Percentiles rank a stretch among this genome's conserved stretches.
Conservation (phyloP, 1,139 yeast genomes). For the Kurtzmaniella quercitrusa region DNA sequence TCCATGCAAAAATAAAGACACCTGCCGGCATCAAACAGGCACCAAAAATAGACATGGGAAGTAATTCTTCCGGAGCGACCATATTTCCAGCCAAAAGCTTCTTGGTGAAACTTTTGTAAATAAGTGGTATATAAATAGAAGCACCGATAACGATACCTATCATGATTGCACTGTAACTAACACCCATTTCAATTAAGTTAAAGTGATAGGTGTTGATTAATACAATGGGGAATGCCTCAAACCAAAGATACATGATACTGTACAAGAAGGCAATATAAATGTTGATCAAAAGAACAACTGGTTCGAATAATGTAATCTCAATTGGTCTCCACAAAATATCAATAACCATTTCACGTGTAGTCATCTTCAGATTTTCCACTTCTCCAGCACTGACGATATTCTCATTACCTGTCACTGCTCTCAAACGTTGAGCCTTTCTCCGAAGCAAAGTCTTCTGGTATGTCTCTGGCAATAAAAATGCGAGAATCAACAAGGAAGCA, state of each 20-base stretch:
- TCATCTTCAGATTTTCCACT: constrained; percentile 18
- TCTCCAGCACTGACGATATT: constrained; percentile 28
- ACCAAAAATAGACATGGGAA: constrained; percentile 43
- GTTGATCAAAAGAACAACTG: constrained; percentile 43
- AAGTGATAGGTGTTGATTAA: constrained; percentile 42
- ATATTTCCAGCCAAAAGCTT: constrained; percentile 18
- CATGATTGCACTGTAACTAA: constrained; percentile 39
- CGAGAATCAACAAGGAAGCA: constrained; percentile 18
- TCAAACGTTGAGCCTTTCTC: constrained; percentile 33
- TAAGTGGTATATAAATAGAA: constrained; percentile 18
- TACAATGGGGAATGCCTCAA: constrained; percentile 60
- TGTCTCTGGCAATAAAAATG: constrained; percentile 32
- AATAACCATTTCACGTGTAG: constrained; percentile 19
- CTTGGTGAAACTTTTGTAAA: constrained; percentile 20
- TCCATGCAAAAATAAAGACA: constrained; percentile 49
- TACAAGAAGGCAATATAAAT: constrained; percentile 51
- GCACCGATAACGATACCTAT: constrained; percentile 38
- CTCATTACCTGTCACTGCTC: constrained; percentile 30
- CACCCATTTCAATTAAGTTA: constrained; percentile 47
- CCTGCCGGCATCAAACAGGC: constrained; percentile 40
- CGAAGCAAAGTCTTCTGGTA: constrained; percentile 29
- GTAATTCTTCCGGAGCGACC: constrained; percentile 36
- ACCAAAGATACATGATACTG: constrained; percentile 52
- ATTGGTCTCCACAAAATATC: constrained; percentile 50
- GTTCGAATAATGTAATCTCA: constrained; percentile 39